Evolutionary conservation across 345 rosid genomes (phyloP).

Genomic region (Raphanus raphanistrum): DNA sequence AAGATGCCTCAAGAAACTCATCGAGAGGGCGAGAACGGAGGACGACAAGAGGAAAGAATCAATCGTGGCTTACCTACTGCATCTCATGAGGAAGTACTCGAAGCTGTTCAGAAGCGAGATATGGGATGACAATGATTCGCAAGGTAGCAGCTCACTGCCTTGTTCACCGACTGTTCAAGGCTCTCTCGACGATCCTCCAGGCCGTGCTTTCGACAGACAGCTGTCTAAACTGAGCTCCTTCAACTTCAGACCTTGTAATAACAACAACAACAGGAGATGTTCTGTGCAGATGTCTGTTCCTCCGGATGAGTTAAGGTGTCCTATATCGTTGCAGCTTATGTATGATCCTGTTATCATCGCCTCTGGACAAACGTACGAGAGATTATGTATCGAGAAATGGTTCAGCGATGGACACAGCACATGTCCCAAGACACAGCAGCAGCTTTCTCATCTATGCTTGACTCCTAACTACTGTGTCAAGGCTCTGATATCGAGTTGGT

Average conservation of each 20-base stretch:
- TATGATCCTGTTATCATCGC: constrained; percentile 91
- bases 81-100: constrained; percentile 92
- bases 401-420: constrained; percentile 85
- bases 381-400: constrained; percentile 95
- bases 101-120: constrained; percentile 88
- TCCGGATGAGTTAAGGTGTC: constrained; percentile 95
- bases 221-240: constrained; percentile 77
- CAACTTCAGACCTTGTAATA: constrained; percentile 63
- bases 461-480: constrained; percentile 95
- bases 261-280: constrained; percentile 55
- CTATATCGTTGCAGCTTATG: constrained; percentile 96
- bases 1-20: constrained; percentile 90
- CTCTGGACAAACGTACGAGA: constrained; percentile 95
- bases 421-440: constrained; percentile 88
- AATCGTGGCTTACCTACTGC: constrained; percentile 86
- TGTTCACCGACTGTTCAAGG: constrained; percentile 80
- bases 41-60: constrained; percentile 97
- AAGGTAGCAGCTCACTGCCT: constrained; percentile 70
- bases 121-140: constrained; percentile 89
- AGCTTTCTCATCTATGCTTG: constrained; percentile 75
- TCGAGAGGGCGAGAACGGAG: constrained; percentile 87
- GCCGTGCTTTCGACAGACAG: constrained; percentile 75
- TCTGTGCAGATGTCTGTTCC: constrained; percentile 62
- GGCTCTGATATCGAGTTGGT: constrained; percentile 90
- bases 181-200: constrained; percentile 57